Percentiles rank a stretch among this genome's conserved stretches.
Evolutionary conservation across 768 basidiomycete genomes (phyloP).

Genomic region (Boletus sp.): DNA sequence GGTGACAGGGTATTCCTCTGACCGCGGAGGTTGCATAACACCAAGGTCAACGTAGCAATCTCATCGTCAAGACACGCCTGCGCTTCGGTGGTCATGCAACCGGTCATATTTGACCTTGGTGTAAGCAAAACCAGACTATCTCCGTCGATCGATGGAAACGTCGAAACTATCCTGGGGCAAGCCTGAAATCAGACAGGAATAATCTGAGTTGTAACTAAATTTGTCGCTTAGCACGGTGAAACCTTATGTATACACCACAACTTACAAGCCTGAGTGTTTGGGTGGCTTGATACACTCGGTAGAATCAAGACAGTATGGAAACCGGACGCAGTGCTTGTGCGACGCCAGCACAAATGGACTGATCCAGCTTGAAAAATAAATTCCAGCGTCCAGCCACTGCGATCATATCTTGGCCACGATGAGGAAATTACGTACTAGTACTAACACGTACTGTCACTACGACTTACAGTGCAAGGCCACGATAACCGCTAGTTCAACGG

Average conservation of each 20-base stretch:
- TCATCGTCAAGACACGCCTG: slow-evolving; percentile 20
- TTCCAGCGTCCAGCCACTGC: too few relatives aligned
- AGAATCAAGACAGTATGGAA: neutral
- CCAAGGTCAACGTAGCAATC: slow-evolving; percentile 10
- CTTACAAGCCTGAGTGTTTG: neutral
- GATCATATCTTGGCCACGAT: too few relatives aligned
- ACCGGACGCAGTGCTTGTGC: neutral
- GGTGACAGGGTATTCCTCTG: slow-evolving; percentile 16
- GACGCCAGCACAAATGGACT: too few relatives aligned
- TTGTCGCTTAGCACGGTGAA: neutral
- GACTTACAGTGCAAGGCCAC: too few relatives aligned
- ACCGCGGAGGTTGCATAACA: slow-evolving; percentile 15
- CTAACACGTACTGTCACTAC: too few relatives aligned
- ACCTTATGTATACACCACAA: neutral
- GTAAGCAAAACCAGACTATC: neutral
- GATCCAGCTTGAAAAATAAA: too few relatives aligned
- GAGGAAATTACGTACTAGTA: too few relatives aligned
- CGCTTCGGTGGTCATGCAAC: neutral
- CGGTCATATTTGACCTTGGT: neutral
- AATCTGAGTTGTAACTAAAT: neutral
- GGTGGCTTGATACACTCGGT: neutral
- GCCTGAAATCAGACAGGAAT: neutral
- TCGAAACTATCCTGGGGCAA: neutral
- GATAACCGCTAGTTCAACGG: too few relatives aligned
- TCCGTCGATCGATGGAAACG: neutral